phyloP scores from a whole-genome alignment of 2,329 filamentous ascomycete genomes.

The Cladosporium phlei region DNA sequence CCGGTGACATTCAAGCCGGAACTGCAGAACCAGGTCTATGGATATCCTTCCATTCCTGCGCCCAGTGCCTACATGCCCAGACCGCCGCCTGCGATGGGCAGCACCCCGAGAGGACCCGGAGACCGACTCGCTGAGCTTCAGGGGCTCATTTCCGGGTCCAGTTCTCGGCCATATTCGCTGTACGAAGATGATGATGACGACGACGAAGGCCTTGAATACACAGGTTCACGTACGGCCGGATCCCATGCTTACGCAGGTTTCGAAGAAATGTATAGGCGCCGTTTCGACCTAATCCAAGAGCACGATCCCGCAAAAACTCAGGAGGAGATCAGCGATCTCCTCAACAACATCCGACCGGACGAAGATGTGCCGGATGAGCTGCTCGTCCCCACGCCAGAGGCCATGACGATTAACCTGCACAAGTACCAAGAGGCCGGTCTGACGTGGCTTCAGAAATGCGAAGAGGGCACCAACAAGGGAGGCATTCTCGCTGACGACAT shows the following conservation, averaged over 20 bases:
- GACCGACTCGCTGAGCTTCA: conserved; percentile 18
- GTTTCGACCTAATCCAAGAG: conserved; percentile 23
- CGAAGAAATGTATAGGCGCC: conserved; percentile 24
- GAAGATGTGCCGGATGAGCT: conserved; percentile 49
- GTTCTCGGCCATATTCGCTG: background rate
- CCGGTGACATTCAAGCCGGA: background rate
- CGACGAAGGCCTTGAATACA: conserved; percentile 22
- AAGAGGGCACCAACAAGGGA: conserved; percentile 65
- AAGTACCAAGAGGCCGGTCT: conserved; percentile 76
- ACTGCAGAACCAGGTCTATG: background rate
- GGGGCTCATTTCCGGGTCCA: conserved; percentile 18
- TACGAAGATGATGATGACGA: conserved; percentile 19
- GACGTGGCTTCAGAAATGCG: conserved; percentile 71
- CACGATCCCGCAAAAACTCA: conserved; percentile 49
- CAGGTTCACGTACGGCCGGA: conserved; percentile 16
- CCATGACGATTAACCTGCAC: conserved; percentile 65
- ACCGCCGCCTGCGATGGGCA: too few relatives aligned
- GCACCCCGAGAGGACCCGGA: background rate
- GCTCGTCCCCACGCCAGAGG: conserved; percentile 64
- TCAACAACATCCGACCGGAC: conserved; percentile 70
- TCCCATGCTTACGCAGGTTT: conserved; percentile 24
- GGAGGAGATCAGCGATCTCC: conserved; percentile 65
- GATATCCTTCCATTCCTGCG: background rate
- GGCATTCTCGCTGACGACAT: conserved; percentile 77
- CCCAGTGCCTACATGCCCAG: background rate